Conservation (phyloP, 2,329 filamentous ascomycete species). For the Massarina eburnea region DNA sequence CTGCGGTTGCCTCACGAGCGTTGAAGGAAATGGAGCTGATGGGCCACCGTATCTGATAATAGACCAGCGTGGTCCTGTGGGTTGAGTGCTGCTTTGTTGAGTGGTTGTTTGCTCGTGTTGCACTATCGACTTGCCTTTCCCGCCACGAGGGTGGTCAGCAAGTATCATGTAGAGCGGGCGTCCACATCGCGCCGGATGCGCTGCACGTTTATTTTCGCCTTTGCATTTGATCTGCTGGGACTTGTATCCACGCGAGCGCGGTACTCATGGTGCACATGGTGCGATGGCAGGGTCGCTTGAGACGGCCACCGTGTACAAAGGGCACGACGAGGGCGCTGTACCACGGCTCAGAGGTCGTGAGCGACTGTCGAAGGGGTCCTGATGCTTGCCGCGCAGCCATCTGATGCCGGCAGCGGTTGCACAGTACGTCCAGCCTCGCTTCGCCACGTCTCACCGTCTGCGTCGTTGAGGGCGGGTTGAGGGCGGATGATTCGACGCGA, state of each 20-base stretch:
- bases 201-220: conserved; percentile 46
- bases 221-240: conserved; percentile 35
- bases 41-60: conserved; percentile 15
- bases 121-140: conserved; percentile 25
- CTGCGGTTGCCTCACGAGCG: conserved; percentile 20
- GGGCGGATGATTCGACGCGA: background rate
- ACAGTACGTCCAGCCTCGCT: conserved; percentile 20
- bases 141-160: conserved; percentile 36
- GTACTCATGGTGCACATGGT: conserved; percentile 30
- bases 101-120: background rate
- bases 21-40: conserved; percentile 3
- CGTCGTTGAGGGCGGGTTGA: background rate
- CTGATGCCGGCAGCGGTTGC: conserved; percentile 32
- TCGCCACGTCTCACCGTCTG: conserved; percentile 30
- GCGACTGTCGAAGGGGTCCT: too few species aligned
- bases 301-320: conserved; percentile 23
- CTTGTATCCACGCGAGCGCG: conserved; percentile 36
- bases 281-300: conserved; percentile 31
- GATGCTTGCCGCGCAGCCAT: conserved; percentile 11
- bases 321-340: conserved; percentile 10
- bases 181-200: conserved; percentile 44
- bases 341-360: background rate
- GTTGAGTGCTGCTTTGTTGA: background rate
- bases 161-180: conserved; percentile 36
- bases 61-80: conserved; percentile 1